These are phyloP conservation scores for Ceratobasidium sp. DNA, from an alignment of 1,284 basidiomycete species.

Conservation along the genomic window DNA sequence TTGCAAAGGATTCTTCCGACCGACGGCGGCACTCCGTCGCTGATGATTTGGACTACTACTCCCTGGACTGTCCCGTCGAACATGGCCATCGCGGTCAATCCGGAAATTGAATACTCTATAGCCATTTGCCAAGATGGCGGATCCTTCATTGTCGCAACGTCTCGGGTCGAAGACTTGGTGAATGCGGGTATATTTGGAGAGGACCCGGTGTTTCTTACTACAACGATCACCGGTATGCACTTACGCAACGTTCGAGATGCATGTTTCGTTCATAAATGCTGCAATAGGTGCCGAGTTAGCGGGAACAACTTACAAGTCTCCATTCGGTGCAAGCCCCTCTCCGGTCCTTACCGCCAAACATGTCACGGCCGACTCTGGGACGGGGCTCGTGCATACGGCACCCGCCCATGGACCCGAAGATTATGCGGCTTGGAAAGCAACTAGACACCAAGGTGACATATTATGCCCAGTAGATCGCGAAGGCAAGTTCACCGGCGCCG, in stretches of 20 bases:
- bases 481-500: constrained; percentile 72
- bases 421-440: constrained; percentile 71
- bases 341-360: constrained; percentile 60
- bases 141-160: constrained; percentile 70
- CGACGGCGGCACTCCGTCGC: constrained; percentile 51
- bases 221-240: constrained; percentile 58
- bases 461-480: constrained; percentile 80
- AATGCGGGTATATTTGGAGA: constrained; percentile 57
- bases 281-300: constrained; percentile 66
- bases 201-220: constrained; percentile 55
- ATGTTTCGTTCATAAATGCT: background rate
- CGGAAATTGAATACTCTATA: constrained; percentile 73
- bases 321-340: constrained; percentile 68
- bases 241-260: background rate
- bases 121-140: constrained; percentile 54
- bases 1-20: constrained; percentile 42
- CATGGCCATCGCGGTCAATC: constrained; percentile 87
- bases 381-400: constrained; percentile 94
- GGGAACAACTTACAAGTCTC: constrained; percentile 68
- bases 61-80: constrained; percentile 97
- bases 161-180: constrained; percentile 63
- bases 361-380: constrained; percentile 89
- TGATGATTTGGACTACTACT: constrained; percentile 98
- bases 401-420: constrained; percentile 96
- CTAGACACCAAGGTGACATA: constrained; percentile 48